These are phyloP conservation scores for Tolypocladium tundrense DNA, from an alignment of 2,329 filamentous ascomycete genomes.

Conservation along the genomic window DNA sequence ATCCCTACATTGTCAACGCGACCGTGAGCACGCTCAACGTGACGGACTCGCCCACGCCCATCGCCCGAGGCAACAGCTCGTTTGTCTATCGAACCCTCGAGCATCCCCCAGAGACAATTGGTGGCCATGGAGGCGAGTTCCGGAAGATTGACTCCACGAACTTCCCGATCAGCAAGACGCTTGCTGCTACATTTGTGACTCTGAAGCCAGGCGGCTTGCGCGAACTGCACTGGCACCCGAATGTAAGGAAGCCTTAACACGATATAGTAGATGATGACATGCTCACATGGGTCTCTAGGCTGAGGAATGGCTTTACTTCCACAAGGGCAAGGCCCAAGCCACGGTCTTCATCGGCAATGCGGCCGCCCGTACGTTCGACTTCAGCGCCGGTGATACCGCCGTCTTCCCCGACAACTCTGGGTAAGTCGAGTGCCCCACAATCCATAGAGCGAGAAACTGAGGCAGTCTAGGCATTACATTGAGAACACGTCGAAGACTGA, in stretches of 20 bases:
- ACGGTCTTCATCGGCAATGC: constrained; percentile 54
- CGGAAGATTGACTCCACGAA: constrained; percentile 57
- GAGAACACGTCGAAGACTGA: constrained; percentile 56
- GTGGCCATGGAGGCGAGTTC: constrained; percentile 51
- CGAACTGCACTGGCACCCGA: constrained; percentile 63
- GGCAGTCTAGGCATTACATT: constrained; percentile 46
- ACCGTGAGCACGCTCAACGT: constrained; percentile 36
- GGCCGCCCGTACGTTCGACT: constrained; percentile 56
- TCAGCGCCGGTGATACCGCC: constrained; percentile 55
- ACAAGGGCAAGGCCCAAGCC: constrained; percentile 48
- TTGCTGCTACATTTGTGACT: constrained; percentile 54
- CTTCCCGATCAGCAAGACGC: constrained; percentile 55
- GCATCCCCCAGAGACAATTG: constrained; percentile 44
- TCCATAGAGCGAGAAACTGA: neutral
- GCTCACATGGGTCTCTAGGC: constrained; percentile 27
- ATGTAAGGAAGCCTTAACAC: constrained; percentile 25
- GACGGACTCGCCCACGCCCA: constrained; percentile 26
- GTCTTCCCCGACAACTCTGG: constrained; percentile 56
- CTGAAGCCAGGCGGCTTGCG: constrained; percentile 53
- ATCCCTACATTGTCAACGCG: constrained; percentile 53
- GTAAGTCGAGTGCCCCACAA: constrained; percentile 18
- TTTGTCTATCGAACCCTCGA: constrained; percentile 52
- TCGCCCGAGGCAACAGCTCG: constrained; percentile 45
- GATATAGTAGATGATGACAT: no score
- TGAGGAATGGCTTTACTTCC: constrained; percentile 65